Evolutionary conservation across 805 yeast genomes (phyloP), one percentile per base, ranked within the genome.

Genomic region (Cyberlindnera bimundalis): DNA sequence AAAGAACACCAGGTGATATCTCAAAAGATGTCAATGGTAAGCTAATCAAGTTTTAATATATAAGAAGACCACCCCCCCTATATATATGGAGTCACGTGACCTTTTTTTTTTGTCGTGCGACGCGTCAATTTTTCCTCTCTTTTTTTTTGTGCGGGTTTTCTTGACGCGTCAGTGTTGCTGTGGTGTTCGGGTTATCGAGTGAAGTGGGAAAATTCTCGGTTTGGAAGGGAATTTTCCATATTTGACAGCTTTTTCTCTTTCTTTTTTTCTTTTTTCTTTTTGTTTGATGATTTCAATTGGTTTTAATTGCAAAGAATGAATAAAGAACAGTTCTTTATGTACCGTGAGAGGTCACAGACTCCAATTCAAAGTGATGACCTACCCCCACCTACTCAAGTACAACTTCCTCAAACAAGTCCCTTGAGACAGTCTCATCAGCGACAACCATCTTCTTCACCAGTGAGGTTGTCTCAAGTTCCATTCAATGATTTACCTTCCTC

Each of bases 1-100:
- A 57, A 6, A 57, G 65, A 32, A 67, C 72, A 0, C 72, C 73
- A 3, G 70, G 52, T 5, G 52, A 49, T 23, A 33, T 45, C n/a
- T 43, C 51, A 20, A 52, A 52, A 29, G 59, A 55, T 15, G 53
- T 53, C 18, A 53, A 50, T 32, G 60, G 60, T 2, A 55, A 52
- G 33, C 45, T 54, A 16, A 56, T 56, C 51, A 52, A 53, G 43
- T 46, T 44, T 35, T 46, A 31, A 44, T n/a, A n/a, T n/a, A n/a
- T n/a, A n/a, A n/a, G n/a, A n/a, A n/a, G n/a, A n/a, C n/a, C n/a
- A n/a, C n/a, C n/a, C n/a, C n/a, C n/a, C n/a, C n/a, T n/a, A n/a
- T n/a, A n/a, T n/a, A n/a, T n/a, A n/a, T n/a, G n/a, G n/a, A n/a
- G 28, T 26, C 28, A 26, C 28, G 28, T n/a, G 14, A n/a, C n/a